Conservation (phyloP, 768 basidiomycete genomes). For the Sarcodon aspratus region DNA sequence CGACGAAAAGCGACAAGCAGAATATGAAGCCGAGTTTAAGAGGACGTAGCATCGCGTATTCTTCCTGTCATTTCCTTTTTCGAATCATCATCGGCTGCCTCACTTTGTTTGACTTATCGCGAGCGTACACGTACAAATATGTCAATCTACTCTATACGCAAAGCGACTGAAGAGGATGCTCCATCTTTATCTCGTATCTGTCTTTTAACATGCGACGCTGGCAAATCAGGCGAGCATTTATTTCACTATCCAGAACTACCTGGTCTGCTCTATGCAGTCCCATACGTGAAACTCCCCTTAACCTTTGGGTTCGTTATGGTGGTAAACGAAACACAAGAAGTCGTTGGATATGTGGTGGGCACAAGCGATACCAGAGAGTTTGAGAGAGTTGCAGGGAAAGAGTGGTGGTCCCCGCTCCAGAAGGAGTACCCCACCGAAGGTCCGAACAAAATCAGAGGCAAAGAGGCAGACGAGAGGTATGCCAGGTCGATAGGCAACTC, state of each 20-base stretch:
- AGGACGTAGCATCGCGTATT: no score
- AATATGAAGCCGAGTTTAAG: no score
- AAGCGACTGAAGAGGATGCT: slow-evolving; percentile 40
- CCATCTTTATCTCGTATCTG: slow-evolving; percentile 58
- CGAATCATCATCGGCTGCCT: no score
- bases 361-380: slow-evolving; percentile 60
- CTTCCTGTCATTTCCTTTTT: no score
- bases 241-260: slow-evolving; percentile 56
- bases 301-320: slow-evolving; percentile 66
- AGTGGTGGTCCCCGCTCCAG: slow-evolving; percentile 17
- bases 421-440: slow-evolving; percentile 1
- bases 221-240: slow-evolving; percentile 47
- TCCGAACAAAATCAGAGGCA: neutral
- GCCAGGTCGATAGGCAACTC: slow-evolving; percentile 23
- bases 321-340: slow-evolving; percentile 23
- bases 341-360: slow-evolving; percentile 59
- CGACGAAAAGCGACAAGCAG: no score
- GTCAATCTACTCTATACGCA: slow-evolving; percentile 20
- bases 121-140: no score
- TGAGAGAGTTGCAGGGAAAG: slow-evolving; percentile 53
- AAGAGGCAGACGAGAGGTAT: slow-evolving; percentile 27
- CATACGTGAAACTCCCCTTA: slow-evolving; percentile 55
- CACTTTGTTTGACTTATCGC: no score
- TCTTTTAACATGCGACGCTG: slow-evolving; percentile 63
- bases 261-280: slow-evolving; percentile 64